A percentile compares a stretch with the other conserved stretches of the same genome.
Conservation (phyloP, 164 flowering plant genomes). For the Dillenia turbinata region DNA sequence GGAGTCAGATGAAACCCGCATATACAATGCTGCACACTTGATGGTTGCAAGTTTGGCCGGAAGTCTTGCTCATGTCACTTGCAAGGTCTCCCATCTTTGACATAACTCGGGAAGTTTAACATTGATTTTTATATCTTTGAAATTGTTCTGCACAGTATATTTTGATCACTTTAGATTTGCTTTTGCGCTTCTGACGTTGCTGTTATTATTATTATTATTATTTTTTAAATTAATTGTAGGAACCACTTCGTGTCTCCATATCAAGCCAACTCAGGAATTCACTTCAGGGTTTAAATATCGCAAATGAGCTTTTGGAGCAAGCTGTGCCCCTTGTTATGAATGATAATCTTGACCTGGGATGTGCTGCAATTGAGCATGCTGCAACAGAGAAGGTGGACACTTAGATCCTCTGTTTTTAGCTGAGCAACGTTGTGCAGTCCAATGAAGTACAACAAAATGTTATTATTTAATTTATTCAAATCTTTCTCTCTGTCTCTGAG, state of each 20-base stretch:
- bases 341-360: conserved; percentile 95
- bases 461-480: no score
- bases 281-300: conserved; percentile 56
- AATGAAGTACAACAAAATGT: no score
- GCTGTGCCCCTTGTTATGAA: conserved; percentile 82
- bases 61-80: conserved; percentile 98
- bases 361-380: conserved; percentile 92
- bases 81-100: conserved; percentile 63
- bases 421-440: background rate
- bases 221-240: conserved; percentile 38
- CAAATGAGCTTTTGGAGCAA: conserved; percentile 67
- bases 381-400: conserved; percentile 83
- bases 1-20: conserved; percentile 93
- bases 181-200: background rate
- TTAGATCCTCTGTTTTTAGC: background rate
- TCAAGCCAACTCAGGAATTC: conserved; percentile 64
- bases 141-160: background rate
- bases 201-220: background rate
- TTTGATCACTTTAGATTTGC: background rate
- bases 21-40: conserved; percentile 86
- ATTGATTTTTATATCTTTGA: background rate
- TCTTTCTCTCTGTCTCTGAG: background rate
- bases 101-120: background rate
- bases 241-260: conserved; percentile 81
- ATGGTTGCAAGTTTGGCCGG: conserved; percentile 98